These are phyloP conservation scores for Naumovozyma baii DNA, from an alignment of 805 yeast genomes.

Conservation along the genomic window DNA sequence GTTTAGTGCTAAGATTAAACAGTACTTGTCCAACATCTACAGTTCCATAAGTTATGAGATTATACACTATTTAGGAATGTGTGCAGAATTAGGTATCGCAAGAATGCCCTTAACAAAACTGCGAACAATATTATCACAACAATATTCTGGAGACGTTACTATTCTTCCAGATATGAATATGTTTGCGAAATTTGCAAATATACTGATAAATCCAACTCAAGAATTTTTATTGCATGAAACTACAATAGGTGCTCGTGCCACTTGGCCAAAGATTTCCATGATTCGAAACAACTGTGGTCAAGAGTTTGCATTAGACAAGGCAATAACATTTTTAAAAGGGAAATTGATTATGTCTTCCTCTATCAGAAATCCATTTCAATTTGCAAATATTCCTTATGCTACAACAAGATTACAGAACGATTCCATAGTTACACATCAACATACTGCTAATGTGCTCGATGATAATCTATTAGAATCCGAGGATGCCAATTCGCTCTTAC, in stretches of 20 bases:
- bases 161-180: slow-evolving; percentile 69
- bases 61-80: slow-evolving; percentile 64
- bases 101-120: slow-evolving; percentile 64
- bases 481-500: slow-evolving; percentile 12
- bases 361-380: slow-evolving; percentile 25
- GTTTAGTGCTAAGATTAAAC: slow-evolving; percentile 44
- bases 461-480: slow-evolving; percentile 22
- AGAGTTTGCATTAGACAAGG: slow-evolving; percentile 76
- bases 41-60: slow-evolving; percentile 59
- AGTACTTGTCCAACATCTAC: slow-evolving; percentile 43
- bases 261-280: slow-evolving; percentile 86
- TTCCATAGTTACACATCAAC: not conserved
- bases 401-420: slow-evolving; percentile 5
- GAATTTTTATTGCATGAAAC: slow-evolving; percentile 56
- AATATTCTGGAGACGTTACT: slow-evolving; percentile 89
- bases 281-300: slow-evolving; percentile 84
- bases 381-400: slow-evolving; percentile 14
- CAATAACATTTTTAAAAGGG: slow-evolving; percentile 60
- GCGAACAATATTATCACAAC: slow-evolving; percentile 70
- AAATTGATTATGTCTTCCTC: slow-evolving; percentile 39
- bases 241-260: slow-evolving; percentile 77
- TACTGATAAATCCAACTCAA: slow-evolving; percentile 75
- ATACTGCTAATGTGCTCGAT: slow-evolving; percentile 9
- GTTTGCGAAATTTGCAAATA: slow-evolving; percentile 44
- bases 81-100: slow-evolving; percentile 67